Evolutionary conservation across 495 filamentous ascomycete species (phyloP), one percentile per base, ranked within the genome.

Genomic region (Penicillium egyptiacum): DNA sequence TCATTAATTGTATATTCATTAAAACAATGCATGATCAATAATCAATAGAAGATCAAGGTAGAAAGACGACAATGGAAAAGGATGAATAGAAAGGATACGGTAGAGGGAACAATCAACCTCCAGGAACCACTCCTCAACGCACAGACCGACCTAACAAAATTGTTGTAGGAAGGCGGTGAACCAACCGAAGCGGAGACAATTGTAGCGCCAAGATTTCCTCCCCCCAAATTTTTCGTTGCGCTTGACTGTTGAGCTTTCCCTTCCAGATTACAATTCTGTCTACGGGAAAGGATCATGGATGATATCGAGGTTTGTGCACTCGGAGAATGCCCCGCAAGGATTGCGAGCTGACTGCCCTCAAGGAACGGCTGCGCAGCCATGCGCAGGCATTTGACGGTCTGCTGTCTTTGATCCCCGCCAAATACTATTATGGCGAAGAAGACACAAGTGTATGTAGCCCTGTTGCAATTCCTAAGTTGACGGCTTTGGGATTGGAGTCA

Each of bases 341-440:
- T 23, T 37, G 40, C 41, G 39, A 48, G 37, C 55, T 69, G 55
- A 69, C 59, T 58, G 11, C 5, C 33, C 40, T 37, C 33, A 60
- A 78, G 94, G 90, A 92, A 65, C 90, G 91, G 62, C 81, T 98
- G 62, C 87, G 85, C 70, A 88, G 84, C 72, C 89, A 96, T 68
- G 85, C 90, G 31, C 81, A 88, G 71, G 86, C 92, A 58, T 97
- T 98, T 67, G 88, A 96, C 69, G 91, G 92, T 53, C 74, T 98
- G 17, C 80, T 98, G 58, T 93, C 92, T 25, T 78, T 98, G 46
- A 96, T 96, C 65, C 94, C 94, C 26, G 92, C 91, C 20, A 92
- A 93, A 71, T 85, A 88, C 63, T 96, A 96, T 74, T 96, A 94
- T 68, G 90, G 87, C 39, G 86, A 92, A 64, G 91, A 95, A 63